A percentile compares a stretch with the other conserved stretches of the same genome.
These are phyloP conservation scores for Aureobasidium sp. DNA, from an alignment of 2,329 filamentous ascomycete species.

Conservation along the genomic window DNA sequence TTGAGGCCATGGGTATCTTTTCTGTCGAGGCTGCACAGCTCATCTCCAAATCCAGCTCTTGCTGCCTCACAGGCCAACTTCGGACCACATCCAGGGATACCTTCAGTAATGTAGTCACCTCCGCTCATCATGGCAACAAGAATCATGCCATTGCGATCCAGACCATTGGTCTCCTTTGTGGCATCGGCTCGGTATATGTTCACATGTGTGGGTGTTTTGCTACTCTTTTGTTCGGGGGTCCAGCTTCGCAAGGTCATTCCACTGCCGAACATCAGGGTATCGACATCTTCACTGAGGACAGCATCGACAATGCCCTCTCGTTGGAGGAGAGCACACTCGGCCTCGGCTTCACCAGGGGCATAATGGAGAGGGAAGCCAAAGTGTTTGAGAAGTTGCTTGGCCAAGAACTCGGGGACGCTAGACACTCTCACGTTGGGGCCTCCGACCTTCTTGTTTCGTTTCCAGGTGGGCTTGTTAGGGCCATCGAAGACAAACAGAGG, in stretches of 20 bases:
- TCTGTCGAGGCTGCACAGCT: conserved; percentile 58
- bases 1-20: conserved; percentile 52
- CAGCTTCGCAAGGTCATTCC: conserved; percentile 71
- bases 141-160: conserved; percentile 85
- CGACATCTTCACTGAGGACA: conserved; percentile 91
- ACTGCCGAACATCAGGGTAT: conserved; percentile 96
- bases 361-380: conserved; percentile 81
- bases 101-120: conserved; percentile 85
- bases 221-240: conserved; percentile 60
- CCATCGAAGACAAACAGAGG: conserved; percentile 90
- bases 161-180: conserved; percentile 47
- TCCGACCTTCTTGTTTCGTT: conserved; percentile 66
- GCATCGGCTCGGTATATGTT: conserved; percentile 64
- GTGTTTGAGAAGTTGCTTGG: conserved; percentile 72
- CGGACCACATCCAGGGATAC: conserved; percentile 77
- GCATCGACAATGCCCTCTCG: conserved; percentile 77
- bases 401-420: conserved; percentile 61
- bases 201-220: conserved; percentile 72
- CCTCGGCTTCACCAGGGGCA: conserved; percentile 91
- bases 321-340: conserved; percentile 86
- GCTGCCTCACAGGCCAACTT: conserved; percentile 88
- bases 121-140: conserved; percentile 91
- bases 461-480: conserved; percentile 74
- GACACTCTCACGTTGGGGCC: conserved; percentile 54
- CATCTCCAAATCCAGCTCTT: conserved; percentile 72